Evolutionary conservation across 306 rosid species (phyloP), one percentile per base, ranked within the genome.

Genomic region (Astragalus membranaceus): DNA sequence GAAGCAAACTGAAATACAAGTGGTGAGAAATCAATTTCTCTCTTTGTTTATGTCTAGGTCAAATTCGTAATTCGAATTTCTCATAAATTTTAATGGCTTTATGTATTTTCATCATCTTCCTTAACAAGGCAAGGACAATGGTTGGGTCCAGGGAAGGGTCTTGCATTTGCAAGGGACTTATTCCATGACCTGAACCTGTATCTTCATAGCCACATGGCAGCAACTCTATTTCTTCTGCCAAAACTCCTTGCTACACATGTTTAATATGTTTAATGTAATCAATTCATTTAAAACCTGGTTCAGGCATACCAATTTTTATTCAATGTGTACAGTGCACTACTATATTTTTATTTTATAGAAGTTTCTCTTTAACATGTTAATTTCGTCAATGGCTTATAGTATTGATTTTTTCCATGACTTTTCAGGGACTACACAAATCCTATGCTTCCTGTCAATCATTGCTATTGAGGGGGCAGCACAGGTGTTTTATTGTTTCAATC

Each of bases 371-470:
- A 35, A 29, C 71, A 35, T 55, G 30, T 35, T 74, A 39, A 55
- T 14, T 20, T 10, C 20, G 52, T 64, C 10, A 49, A 65, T 44
- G 1, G 32, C 67, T 48, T 37, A 15, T 26, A 60, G n/a, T 79
- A 56, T n/a, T 50, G n/a, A 32, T 56, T 63, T 72, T 20, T 75
- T 14, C 36, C 33, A 36, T 83, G 76, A 65, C 46, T 26, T 56
- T 81, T 56, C 86, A 92, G 97, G 87, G 97, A 91, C 79, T 91
- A 91, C 70, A 91, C 97, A 65, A 91, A 91, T 82, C 97, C 97
- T 5, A 85, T 84, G 83, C 97, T 91, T 71, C 97, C 97, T 56
- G 97, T 91, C 79, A 91, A 91, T 84, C 91, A 89, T 60, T 75
- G 97, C 97, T 63, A 88, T 91, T 43, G 97, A 91, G 35, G 97